Evolutionary conservation across 2,329 filamentous ascomycete species (phyloP).

Genomic region (Endoconidiophora polonica): DNA sequence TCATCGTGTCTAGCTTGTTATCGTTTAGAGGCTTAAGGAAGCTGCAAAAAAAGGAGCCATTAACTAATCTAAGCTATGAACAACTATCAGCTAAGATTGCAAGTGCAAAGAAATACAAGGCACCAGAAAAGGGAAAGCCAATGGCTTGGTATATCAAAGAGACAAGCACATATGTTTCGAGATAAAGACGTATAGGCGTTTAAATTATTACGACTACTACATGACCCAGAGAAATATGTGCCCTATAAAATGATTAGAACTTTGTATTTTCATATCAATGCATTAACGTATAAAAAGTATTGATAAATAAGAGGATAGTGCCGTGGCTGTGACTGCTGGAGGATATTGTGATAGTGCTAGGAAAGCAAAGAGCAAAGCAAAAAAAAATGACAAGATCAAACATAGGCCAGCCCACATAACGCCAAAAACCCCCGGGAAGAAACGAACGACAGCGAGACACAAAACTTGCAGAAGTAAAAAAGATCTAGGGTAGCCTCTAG

Average conservation of each 20-base stretch:
- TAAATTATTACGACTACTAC: not conserved
- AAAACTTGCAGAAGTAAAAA: slow-evolving; percentile 11
- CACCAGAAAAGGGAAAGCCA: slow-evolving; percentile 4
- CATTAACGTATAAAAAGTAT: not conserved
- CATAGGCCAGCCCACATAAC: slow-evolving; percentile 13
- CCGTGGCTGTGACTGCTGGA: not conserved
- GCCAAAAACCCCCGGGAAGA: not conserved
- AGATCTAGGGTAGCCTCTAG: slow-evolving; percentile 5
- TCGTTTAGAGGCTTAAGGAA: not conserved
- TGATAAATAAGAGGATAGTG: not conserved
- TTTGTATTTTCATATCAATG: slow-evolving; percentile 3
- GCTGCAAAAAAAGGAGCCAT: slow-evolving; percentile 7
- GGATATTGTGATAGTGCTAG: slow-evolving; percentile 13
- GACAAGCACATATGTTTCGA: slow-evolving; percentile 1
- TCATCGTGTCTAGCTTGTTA: slow-evolving; percentile 10
- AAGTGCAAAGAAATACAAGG: not conserved
- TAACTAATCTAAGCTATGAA: slow-evolving; percentile 5
- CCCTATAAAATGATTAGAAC: not conserved
- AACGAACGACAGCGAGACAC: slow-evolving; percentile 13
- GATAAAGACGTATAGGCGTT: not conserved
- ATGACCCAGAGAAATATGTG: not conserved
- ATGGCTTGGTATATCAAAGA: slow-evolving; percentile 9
- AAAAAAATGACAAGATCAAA: slow-evolving; percentile 14
- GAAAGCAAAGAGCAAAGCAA: slow-evolving; percentile 7
- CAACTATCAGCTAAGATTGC: not conserved